Percentiles rank a stretch among this genome's conserved stretches.
Conservation (phyloP, 2,329 filamentous ascomycete species). For the Stagonosporopsis vannaccii region DNA sequence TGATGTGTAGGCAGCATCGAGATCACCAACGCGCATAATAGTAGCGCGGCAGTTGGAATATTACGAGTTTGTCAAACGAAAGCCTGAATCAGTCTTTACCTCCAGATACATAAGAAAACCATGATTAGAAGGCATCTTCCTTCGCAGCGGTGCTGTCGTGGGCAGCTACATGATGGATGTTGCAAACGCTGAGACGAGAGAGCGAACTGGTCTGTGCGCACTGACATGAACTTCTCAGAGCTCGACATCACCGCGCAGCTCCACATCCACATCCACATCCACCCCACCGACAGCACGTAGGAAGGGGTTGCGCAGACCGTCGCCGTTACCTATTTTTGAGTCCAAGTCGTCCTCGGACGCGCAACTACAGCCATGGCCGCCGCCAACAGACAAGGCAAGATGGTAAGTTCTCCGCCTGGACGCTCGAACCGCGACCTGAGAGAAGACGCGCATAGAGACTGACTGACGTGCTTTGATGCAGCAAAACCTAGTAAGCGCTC, state of each 20-base stretch:
- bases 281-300: conserved; percentile 31
- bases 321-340: conserved; percentile 12
- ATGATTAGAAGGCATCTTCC: too few relatives aligned
- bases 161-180: neutral
- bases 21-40: too few relatives aligned
- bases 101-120: too few relatives aligned
- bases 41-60: too few relatives aligned
- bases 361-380: conserved; percentile 51
- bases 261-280: conserved; percentile 16
- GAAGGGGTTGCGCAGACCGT: conserved; percentile 22
- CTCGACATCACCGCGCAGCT: conserved; percentile 26
- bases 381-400: conserved; percentile 95
- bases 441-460: conserved; percentile 55
- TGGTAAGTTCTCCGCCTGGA: conserved; percentile 73
- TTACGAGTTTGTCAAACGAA: too few relatives aligned
- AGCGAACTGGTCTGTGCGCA: conserved; percentile 18
- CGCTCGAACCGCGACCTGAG: conserved; percentile 46
- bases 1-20: too few relatives aligned
- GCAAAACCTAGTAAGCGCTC: conserved; percentile 69
- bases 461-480: conserved; percentile 55
- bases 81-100: too few relatives aligned
- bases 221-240: conserved; percentile 22
- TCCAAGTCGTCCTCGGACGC: conserved; percentile 55
- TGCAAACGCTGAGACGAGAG: neutral
- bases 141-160: too few relatives aligned